These are phyloP conservation scores for Plasmopara halstedii DNA, from an alignment of 352 stramenopile species.

Conservation along the genomic window DNA sequence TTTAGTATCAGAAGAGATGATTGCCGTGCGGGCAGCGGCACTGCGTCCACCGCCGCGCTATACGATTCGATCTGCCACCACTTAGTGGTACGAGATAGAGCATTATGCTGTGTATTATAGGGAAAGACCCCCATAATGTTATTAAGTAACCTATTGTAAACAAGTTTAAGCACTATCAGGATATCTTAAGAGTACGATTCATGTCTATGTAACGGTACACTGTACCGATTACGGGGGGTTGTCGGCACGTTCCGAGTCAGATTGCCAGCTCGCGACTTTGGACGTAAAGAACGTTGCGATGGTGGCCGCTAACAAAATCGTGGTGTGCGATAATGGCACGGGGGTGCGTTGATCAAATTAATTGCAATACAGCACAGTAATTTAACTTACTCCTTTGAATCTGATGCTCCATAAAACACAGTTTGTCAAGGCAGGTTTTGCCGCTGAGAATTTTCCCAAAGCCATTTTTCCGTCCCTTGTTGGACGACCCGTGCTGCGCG, in stretches of 20 bases:
- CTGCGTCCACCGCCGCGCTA: constrained; percentile 15
- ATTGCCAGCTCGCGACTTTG: constrained; percentile 1
- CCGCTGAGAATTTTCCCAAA: constrained; percentile 92
- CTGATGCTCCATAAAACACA: constrained; percentile 7
- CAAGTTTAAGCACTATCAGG: not conserved
- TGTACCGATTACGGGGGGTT: constrained; percentile 11
- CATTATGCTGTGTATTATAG: constrained; percentile 10
- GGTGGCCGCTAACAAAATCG: constrained; percentile 83
- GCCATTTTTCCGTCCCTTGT: constrained; percentile 94
- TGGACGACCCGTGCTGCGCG: constrained; percentile 89
- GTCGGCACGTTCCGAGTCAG: constrained; percentile 7
- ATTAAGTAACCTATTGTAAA: constrained; percentile 22
- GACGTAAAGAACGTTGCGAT: constrained; percentile 19
- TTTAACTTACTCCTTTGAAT: not conserved
- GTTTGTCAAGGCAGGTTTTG: constrained; percentile 92
- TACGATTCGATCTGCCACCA: constrained; percentile 10
- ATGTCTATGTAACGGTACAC: not conserved
- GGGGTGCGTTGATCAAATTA: constrained; percentile 34
- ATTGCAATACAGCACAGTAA: not conserved
- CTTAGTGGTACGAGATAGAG: constrained; percentile 1
- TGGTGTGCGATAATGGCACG: constrained; percentile 86
- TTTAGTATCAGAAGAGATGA: constrained; percentile 11
- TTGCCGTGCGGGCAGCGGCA: constrained; percentile 13
- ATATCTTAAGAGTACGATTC: constrained; percentile 12
- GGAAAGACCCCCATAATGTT: constrained; percentile 12